Percentiles rank a stretch among this genome's conserved stretches.
phyloP scores from a whole-genome alignment of 306 rosid genomes.

The Biancaea sappan region DNA sequence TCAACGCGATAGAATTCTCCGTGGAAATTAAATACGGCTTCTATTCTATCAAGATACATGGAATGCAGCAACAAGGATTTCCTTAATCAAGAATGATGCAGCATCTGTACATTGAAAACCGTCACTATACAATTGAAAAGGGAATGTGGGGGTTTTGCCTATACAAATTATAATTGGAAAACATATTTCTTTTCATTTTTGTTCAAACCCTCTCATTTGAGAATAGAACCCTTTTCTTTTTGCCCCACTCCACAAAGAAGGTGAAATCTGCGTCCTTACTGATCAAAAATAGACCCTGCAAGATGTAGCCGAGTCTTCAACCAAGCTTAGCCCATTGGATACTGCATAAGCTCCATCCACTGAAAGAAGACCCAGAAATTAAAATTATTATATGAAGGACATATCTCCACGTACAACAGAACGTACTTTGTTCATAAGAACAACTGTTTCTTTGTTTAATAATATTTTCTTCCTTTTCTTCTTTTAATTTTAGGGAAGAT shows the following conservation, averaged over 20 bases:
- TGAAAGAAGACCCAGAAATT: constrained; percentile 47
- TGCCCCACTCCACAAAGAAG: neutral
- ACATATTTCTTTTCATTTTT: too few species aligned
- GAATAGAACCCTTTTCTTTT: neutral
- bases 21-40: too few species aligned
- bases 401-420: neutral
- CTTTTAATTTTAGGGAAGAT: too few species aligned
- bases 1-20: too few species aligned
- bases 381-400: neutral
- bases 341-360: constrained; percentile 94
- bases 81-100: neutral
- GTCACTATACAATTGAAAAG: neutral
- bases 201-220: neutral
- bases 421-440: neutral
- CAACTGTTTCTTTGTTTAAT: neutral
- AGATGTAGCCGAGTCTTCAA: neutral
- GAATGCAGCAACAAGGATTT: neutral
- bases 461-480: neutral
- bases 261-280: neutral
- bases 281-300: neutral
- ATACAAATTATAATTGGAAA: too few species aligned
- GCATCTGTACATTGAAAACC: neutral
- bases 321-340: constrained; percentile 38
- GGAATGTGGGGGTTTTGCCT: neutral
- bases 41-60: neutral